phyloP scores from a whole-genome alignment of 2,329 filamentous ascomycete species.

The Neopestalotiopsis clavispora region DNA sequence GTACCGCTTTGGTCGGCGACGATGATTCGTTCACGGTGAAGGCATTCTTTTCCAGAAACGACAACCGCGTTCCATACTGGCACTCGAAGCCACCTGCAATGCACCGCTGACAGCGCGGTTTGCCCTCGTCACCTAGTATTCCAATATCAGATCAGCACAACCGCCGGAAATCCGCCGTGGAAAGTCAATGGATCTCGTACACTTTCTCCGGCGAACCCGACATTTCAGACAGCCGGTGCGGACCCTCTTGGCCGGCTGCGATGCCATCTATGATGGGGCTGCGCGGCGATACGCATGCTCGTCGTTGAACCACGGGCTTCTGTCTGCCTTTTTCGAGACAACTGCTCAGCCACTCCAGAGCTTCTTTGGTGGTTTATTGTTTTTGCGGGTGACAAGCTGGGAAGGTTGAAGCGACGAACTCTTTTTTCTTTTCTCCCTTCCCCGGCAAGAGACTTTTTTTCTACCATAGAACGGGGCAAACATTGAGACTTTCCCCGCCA shows the following conservation, averaged over 20 bases:
- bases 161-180: background rate
- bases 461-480: background rate
- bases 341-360: background rate
- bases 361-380: background rate
- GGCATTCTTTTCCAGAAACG: conserved; percentile 54
- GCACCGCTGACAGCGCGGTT: conserved; percentile 54
- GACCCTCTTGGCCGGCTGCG: conserved; percentile 31
- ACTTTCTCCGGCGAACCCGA: conserved; percentile 53
- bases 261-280: conserved; percentile 13
- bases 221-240: conserved; percentile 54
- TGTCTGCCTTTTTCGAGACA: background rate
- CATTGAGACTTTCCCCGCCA: background rate
- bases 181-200: conserved; percentile 31
- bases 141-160: background rate
- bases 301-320: background rate
- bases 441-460: too few relatives aligned
- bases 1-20: conserved; percentile 12
- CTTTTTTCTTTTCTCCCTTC: background rate
- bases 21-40: conserved; percentile 38
- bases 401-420: conserved; percentile 16
- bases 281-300: background rate
- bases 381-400: conserved; percentile 8
- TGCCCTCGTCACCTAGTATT: conserved; percentile 52
- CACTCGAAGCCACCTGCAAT: conserved; percentile 50
- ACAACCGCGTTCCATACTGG: conserved; percentile 51